Conservation (phyloP, 2,329 filamentous ascomycete species). For the Fusarium xyrophilum region DNA sequence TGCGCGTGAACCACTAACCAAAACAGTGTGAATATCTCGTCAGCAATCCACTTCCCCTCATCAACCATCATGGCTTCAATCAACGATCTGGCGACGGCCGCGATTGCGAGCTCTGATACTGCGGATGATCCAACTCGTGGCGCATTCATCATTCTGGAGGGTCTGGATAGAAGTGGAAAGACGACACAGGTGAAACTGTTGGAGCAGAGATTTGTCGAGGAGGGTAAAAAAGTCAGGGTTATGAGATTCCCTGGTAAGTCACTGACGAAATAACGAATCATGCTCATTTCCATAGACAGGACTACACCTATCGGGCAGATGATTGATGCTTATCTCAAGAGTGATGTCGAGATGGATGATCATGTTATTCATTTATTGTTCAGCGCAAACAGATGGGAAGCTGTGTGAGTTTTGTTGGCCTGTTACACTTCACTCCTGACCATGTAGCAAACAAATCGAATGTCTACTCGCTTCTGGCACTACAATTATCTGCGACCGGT, state of each 20-base stretch:
- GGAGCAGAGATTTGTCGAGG: constrained; percentile 59
- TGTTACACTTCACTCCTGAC: constrained; percentile 1
- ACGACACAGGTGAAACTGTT: constrained; percentile 84
- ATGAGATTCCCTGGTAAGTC: constrained; percentile 65
- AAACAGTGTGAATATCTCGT: constrained; percentile 29
- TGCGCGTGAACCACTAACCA: constrained; percentile 26
- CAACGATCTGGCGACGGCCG: constrained; percentile 58
- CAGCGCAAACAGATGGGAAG: constrained; percentile 90
- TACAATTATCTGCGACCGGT: constrained; percentile 86
- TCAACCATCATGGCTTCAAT: constrained; percentile 53
- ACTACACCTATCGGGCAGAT: constrained; percentile 84
- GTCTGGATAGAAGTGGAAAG: constrained; percentile 89
- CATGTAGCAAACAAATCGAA: constrained; percentile 57
- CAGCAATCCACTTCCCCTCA: constrained; percentile 20
- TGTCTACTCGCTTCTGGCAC: constrained; percentile 67
- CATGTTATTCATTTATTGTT: constrained; percentile 91
- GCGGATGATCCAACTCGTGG: constrained; percentile 51
- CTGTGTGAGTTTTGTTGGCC: constrained; percentile 53
- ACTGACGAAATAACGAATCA: neutral
- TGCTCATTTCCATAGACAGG: constrained; percentile 63
- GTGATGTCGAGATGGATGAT: constrained; percentile 76
- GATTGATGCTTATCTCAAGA: constrained; percentile 83
- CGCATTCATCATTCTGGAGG: constrained; percentile 83
- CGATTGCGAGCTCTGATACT: constrained; percentile 48
- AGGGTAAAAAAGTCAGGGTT: constrained; percentile 57